These are phyloP conservation scores for Ramaria rubella DNA, from an alignment of 768 basidiomycete genomes.

Conservation along the genomic window DNA sequence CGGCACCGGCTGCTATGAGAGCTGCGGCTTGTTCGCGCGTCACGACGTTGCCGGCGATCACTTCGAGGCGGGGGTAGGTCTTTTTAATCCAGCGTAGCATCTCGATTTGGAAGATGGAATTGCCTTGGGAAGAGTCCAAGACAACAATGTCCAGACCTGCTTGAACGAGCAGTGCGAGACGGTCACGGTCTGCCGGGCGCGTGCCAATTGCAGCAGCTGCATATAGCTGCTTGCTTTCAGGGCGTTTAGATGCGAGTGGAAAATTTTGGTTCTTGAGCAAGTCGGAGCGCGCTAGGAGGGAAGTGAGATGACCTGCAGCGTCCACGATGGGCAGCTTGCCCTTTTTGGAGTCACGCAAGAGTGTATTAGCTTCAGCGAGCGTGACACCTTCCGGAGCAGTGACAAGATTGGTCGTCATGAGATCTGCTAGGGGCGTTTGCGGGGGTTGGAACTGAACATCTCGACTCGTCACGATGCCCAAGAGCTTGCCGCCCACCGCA, in stretches of 20 bases:
- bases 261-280: conserved; percentile 96
- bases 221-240: conserved; percentile 88
- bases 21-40: conserved; percentile 95
- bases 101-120: conserved; percentile 88
- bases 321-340: conserved; percentile 91
- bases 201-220: conserved; percentile 96
- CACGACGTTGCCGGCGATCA: conserved; percentile 97
- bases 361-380: conserved; percentile 83
- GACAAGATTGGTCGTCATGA: conserved; percentile 89
- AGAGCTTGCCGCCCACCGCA: conserved; percentile 78
- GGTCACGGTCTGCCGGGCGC: conserved; percentile 78
- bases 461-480: conserved; percentile 94
- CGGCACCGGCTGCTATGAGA: conserved; percentile 91
- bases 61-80: conserved; percentile 78
- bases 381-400: conserved; percentile 87
- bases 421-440: conserved; percentile 56
- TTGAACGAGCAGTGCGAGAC: conserved; percentile 79
- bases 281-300: conserved; percentile 93
- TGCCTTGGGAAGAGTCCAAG: conserved; percentile 95
- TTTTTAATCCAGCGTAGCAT: conserved; percentile 93
- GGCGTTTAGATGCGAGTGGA: conserved; percentile 89
- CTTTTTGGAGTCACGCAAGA: conserved; percentile 94
- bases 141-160: conserved; percentile 94
- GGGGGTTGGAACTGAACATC: conserved; percentile 89
- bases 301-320: conserved; percentile 53